phyloP scores from a whole-genome alignment of 371 early-diverging fungal genomes.

The Apophysomyces elegans region DNA sequence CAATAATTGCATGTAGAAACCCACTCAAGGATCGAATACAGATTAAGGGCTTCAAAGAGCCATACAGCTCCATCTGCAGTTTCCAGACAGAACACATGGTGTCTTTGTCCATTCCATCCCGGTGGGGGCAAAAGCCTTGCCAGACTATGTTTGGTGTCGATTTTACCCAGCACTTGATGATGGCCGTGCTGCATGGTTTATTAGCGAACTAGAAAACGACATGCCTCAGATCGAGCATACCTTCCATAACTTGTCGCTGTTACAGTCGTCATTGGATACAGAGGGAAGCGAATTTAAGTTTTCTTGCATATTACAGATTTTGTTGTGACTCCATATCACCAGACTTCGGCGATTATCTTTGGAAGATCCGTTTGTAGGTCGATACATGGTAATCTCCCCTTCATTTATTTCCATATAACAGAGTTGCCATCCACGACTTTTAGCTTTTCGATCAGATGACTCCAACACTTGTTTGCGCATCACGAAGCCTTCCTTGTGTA shows the following conservation, averaged over 20 bases:
- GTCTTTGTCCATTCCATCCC: conserved; percentile 29
- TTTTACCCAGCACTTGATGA: conserved; percentile 3
- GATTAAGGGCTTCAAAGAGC: conserved; percentile 32
- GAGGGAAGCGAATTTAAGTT: not conserved
- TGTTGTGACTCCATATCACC: conserved; percentile 10
- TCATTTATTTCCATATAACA: conserved; percentile 29
- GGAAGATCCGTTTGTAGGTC: conserved; percentile 8
- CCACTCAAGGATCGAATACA: conserved; percentile 32
- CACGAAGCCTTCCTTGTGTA: conserved; percentile 27
- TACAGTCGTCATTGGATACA: not conserved
- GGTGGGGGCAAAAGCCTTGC: conserved; percentile 29
- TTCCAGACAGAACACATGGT: conserved; percentile 36
- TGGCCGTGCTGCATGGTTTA: not conserved
- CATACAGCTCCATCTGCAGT: conserved; percentile 36
- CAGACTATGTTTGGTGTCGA: conserved; percentile 19
- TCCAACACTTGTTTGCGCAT: conserved; percentile 44
- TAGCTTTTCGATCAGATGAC: conserved; percentile 25
- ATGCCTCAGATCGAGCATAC: not conserved
- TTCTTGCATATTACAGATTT: not conserved
- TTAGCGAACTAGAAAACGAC: not conserved
- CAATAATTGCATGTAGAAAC: conserved; percentile 28
- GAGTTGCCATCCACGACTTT: conserved; percentile 35
- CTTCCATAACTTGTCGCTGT: not conserved
- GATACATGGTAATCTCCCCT: conserved; percentile 32
- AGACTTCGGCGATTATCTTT: conserved; percentile 10